Conservation (phyloP, 495 filamentous ascomycete genomes). For the Parmelia sp. region DNA sequence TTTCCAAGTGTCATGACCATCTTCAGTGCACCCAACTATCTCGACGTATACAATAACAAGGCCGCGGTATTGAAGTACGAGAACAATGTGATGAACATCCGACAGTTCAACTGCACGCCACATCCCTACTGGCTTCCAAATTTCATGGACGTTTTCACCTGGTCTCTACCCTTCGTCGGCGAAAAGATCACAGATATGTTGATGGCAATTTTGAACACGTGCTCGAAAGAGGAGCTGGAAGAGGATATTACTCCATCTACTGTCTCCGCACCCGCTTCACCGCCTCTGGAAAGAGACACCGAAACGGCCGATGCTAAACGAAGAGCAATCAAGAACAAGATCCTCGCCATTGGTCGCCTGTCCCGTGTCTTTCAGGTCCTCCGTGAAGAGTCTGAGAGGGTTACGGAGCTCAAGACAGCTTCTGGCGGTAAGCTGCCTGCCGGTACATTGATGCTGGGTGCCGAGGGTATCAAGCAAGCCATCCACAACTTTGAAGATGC, state of each 20-base stretch:
- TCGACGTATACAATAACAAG: slow-evolving; percentile 99
- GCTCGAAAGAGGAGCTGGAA: slow-evolving; percentile 91
- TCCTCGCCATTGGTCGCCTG: slow-evolving; percentile 90
- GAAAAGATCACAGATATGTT: slow-evolving; percentile 99
- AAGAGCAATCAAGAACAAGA: slow-evolving; percentile 98
- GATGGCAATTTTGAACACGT: slow-evolving; percentile 95
- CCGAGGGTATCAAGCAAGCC: slow-evolving; percentile 98
- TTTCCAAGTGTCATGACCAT: slow-evolving; percentile 99
- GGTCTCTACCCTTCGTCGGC: slow-evolving; percentile 96
- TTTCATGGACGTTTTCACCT: slow-evolving; percentile 99
- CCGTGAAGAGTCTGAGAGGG: slow-evolving; percentile 92
- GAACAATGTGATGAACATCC: slow-evolving; percentile 99
- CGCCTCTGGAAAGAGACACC: slow-evolving; percentile 58
- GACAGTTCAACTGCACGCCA: slow-evolving; percentile 98
- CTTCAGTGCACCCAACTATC: slow-evolving; percentile 96
- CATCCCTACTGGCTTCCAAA: slow-evolving; percentile 99
- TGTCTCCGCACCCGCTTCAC: slow-evolving; percentile 59
- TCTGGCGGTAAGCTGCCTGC: slow-evolving; percentile 88
- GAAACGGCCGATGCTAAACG: slow-evolving; percentile 88
- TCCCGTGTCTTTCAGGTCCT: slow-evolving; percentile 98
- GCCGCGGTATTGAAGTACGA: slow-evolving; percentile 97
- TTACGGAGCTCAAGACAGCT: slow-evolving; percentile 95
- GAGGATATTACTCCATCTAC: slow-evolving; percentile 62
- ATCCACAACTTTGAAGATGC: slow-evolving; percentile 96
- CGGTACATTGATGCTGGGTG: slow-evolving; percentile 94